Evolutionary conservation across 2,329 filamentous ascomycete genomes (phyloP), one percentile per base, ranked within the genome.

Genomic region (Ascocoryne sarcoides): DNA sequence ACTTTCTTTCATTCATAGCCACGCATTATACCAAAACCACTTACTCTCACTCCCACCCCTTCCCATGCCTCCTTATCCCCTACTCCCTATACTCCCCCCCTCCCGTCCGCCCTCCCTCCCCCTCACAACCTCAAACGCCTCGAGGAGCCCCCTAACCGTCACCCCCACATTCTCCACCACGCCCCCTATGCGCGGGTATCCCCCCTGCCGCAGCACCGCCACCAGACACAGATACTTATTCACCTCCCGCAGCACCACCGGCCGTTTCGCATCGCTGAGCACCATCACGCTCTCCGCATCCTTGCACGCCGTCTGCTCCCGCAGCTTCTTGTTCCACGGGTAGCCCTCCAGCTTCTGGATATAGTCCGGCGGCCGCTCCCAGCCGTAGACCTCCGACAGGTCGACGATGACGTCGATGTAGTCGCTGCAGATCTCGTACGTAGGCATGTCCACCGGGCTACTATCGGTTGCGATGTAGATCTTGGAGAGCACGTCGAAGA

Each of bases 361-460:
- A 47, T 76, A 75, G 15, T 70, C 65, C 17, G 71, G 65, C 19
- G 70, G 70, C 5, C 77, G 70, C 36, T 69, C 65, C 74, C 79
- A 96, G 33, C 89, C 90, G 59, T 95, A 98, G 29, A 98, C 82
- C 59, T 96, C 90, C 19, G 87, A 92, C 39, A 96, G 84, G 60
- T 98, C 92, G 43, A 96, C 90, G 47, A 98, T 94, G 45, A 96
- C 88, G 61, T 98, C 92, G 53, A 98, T 95, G 60, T 95, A 96
- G 60, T 98, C 92, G 36, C 87, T 94, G 66, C 92, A 98, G 58
- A 96, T 94, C 66, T 96, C 92, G 62, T 98, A 98, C 60, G 85
- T 90, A 31, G 85, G 84, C 73, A 95, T 92, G 58, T 96, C 90
- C 21, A 90, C 86, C 0, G 90, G 90, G 29, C 85, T 83, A 20